A percentile compares a stretch with the other conserved stretches of the same genome.
Conservation (phyloP, 2,329 filamentous ascomycete genomes). For the Colletotrichum sp. region DNA sequence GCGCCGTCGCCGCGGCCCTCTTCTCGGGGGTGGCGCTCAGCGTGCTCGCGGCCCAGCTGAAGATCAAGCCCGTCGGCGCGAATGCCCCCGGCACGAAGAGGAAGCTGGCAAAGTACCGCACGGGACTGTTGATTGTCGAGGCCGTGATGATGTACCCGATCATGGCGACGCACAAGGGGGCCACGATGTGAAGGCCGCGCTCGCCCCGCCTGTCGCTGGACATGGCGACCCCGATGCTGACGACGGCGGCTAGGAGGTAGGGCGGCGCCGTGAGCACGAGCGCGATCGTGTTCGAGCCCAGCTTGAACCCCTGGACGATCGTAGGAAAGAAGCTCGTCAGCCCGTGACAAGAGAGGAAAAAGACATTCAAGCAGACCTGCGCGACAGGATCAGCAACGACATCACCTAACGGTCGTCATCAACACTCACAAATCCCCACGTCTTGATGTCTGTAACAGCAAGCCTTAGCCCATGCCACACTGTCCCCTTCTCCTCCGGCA, state of each 20-base stretch:
- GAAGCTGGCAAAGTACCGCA: slow-evolving; percentile 48
- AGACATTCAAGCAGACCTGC: slow-evolving; percentile 22
- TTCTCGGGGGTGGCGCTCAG: slow-evolving; percentile 42
- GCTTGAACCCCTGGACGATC: slow-evolving; percentile 36
- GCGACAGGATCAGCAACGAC: not conserved
- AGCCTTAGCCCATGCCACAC: slow-evolving; percentile 24
- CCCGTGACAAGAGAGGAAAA: slow-evolving; percentile 26
- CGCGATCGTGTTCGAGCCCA: slow-evolving; percentile 30
- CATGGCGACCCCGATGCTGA: slow-evolving; percentile 20
- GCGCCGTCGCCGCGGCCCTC: slow-evolving; percentile 36
- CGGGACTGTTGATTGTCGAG: slow-evolving; percentile 55
- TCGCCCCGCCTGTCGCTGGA: slow-evolving; percentile 25
- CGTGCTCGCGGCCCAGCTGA: slow-evolving; percentile 37
- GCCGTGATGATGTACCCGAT: slow-evolving; percentile 64
- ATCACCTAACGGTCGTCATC: not conserved
- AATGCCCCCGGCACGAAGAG: slow-evolving; percentile 31
- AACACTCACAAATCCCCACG: slow-evolving; percentile 27
- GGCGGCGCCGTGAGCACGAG: slow-evolving; percentile 34
- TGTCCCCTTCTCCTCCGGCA: slow-evolving; percentile 16
- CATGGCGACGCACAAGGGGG: slow-evolving; percentile 45
- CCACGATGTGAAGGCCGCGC: slow-evolving; percentile 24
- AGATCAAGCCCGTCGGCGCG: slow-evolving; percentile 35
- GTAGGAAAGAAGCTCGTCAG: slow-evolving; percentile 30
- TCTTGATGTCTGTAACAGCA: slow-evolving; percentile 26
- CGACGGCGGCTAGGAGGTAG: slow-evolving; percentile 24